Percentiles rank a stretch among this genome's conserved stretches.
These are phyloP conservation scores for Taiozyma sp. DNA, from an alignment of 1,139 yeast genomes.

Conservation along the genomic window DNA sequence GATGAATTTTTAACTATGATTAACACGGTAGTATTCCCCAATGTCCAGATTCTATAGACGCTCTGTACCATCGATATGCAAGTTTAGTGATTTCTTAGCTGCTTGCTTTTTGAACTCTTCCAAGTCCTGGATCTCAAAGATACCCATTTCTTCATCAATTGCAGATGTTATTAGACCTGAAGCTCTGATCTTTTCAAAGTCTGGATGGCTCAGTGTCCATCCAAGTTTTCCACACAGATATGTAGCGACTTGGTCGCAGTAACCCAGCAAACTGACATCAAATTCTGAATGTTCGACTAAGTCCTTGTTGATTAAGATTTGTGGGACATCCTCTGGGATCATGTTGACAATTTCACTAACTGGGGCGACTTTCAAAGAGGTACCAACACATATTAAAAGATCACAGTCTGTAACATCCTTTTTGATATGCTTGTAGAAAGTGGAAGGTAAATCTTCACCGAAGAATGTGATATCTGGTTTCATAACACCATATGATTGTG, in stretches of 20 bases:
- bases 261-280: conserved; percentile 77
- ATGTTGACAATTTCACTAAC: conserved; percentile 89
- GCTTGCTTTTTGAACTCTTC: conserved; percentile 1
- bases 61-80: neutral
- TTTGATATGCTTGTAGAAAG: conserved; percentile 60
- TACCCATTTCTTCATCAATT: conserved; percentile 27
- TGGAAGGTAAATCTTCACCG: conserved; percentile 81
- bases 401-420: conserved; percentile 68
- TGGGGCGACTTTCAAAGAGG: conserved; percentile 93
- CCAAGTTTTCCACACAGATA: conserved; percentile 55
- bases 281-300: conserved; percentile 77
- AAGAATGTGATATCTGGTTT: conserved; percentile 96
- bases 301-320: conserved; percentile 76
- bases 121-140: conserved; percentile 24
- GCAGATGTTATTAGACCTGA: conserved; percentile 26
- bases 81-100: neutral
- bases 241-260: conserved; percentile 83
- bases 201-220: conserved; percentile 65
- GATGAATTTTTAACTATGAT: neutral
- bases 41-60: neutral
- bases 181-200: conserved; percentile 22
- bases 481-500: conserved; percentile 71
- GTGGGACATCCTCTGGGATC: conserved; percentile 71
- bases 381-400: conserved; percentile 81
- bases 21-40: neutral